phyloP scores from a whole-genome alignment of 2,329 filamentous ascomycete genomes.

The Grosmannia serpens region DNA sequence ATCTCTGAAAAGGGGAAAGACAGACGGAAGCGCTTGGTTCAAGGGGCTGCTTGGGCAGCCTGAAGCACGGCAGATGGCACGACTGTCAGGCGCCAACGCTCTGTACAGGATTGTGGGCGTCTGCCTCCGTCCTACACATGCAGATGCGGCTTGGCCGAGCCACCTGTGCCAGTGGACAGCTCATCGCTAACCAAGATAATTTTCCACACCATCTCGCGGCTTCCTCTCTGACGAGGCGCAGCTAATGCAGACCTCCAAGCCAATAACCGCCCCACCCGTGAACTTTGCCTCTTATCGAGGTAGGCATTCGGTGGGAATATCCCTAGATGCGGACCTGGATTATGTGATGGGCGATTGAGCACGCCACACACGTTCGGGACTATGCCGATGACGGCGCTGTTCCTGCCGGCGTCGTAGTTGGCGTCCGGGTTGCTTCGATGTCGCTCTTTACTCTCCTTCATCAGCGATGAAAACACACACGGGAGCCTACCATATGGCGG shows the following conservation, averaged over 20 bases:
- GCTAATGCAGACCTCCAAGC: not conserved
- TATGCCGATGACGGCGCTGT: not conserved
- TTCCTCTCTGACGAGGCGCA: not conserved
- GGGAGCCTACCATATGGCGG: too few species aligned
- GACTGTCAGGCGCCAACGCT: not conserved
- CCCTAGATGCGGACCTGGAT: too few species aligned
- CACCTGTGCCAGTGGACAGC: not conserved
- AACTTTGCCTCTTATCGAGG: not conserved
- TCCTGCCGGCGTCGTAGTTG: not conserved
- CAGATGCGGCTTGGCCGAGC: not conserved
- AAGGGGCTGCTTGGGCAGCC: not conserved
- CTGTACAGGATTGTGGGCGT: not conserved
- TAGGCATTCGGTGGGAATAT: not conserved
- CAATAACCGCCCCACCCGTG: not conserved
- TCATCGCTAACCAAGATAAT: not conserved
- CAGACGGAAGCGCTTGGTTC: not conserved
- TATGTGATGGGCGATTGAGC: not conserved
- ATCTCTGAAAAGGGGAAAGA: not conserved
- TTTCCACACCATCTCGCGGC: not conserved
- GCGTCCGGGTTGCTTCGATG: too few species aligned
- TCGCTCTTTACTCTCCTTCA: too few species aligned
- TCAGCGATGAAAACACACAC: too few species aligned
- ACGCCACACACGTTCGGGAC: not conserved
- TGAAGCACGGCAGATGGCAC: not conserved
- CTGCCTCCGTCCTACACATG: not conserved